Conservation (phyloP, 208 protist species). For the Crithidia fasciculata region DNA sequence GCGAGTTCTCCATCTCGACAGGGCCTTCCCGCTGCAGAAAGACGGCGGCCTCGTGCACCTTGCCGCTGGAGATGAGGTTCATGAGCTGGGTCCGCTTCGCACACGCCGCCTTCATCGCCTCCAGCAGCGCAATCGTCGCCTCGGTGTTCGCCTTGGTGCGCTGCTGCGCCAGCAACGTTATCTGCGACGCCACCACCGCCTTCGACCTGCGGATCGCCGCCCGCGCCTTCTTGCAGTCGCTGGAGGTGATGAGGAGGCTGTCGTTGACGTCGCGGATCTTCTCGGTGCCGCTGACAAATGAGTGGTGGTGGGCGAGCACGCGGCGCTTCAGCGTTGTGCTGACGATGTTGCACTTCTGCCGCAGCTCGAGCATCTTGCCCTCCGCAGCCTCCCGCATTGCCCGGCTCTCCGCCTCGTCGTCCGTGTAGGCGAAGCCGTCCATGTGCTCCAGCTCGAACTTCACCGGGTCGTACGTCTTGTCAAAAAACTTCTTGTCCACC, state of each 20-base stretch:
- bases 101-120: constrained; percentile 64
- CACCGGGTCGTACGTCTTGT: constrained; percentile 76
- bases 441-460: constrained; percentile 74
- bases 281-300: constrained; percentile 78
- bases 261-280: constrained; percentile 80
- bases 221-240: constrained; percentile 83
- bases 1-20: constrained; percentile 58
- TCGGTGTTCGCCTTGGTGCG: constrained; percentile 58
- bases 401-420: constrained; percentile 50
- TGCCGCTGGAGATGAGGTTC: constrained; percentile 66
- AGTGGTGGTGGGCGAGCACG: constrained; percentile 71
- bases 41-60: constrained; percentile 64
- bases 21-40: constrained; percentile 55
- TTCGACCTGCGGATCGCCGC: constrained; percentile 70
- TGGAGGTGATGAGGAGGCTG: constrained; percentile 76
- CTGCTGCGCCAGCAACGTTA: constrained; percentile 62
- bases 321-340: constrained; percentile 86
- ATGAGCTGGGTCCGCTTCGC: constrained; percentile 67
- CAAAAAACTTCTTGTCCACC: constrained; percentile 89
- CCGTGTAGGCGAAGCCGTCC: constrained; percentile 54
- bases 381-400: constrained; percentile 70
- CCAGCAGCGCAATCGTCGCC: constrained; percentile 52
- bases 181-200: constrained; percentile 50
- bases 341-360: constrained; percentile 73
- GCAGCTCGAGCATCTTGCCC: constrained; percentile 56